Evolutionary conservation across 306 rosid species (phyloP).

Genomic region (Prunus mira): DNA sequence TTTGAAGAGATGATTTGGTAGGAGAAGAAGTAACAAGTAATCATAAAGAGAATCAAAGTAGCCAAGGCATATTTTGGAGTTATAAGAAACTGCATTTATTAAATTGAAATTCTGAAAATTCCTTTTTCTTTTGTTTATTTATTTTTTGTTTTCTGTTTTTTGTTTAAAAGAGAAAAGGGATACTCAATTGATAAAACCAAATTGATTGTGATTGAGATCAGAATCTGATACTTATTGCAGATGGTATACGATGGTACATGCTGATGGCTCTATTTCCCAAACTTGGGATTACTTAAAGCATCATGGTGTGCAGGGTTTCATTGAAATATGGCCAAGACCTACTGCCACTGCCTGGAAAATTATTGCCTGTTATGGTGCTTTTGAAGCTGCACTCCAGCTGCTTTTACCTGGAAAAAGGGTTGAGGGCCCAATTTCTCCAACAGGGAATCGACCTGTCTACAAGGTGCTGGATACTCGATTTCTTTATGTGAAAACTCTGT

Average conservation of each 20-base stretch:
- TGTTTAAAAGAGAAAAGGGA: too few relatives aligned
- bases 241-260: slow-evolving; percentile 90
- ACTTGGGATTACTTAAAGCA: slow-evolving; percentile 46
- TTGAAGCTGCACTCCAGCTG: slow-evolving; percentile 85
- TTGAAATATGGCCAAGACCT: slow-evolving; percentile 73
- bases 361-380: slow-evolving; percentile 59
- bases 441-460: slow-evolving; percentile 79
- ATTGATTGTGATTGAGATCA: neutral
- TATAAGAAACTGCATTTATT: too few relatives aligned
- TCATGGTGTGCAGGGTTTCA: slow-evolving; percentile 44
- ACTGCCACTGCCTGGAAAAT: slow-evolving; percentile 58
- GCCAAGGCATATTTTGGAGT: too few relatives aligned
- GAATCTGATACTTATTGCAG: slow-evolving; percentile 39
- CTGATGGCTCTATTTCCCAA: slow-evolving; percentile 67
- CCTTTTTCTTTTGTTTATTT: too few relatives aligned
- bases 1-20: too few relatives aligned
- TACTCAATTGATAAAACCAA: too few relatives aligned
- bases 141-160: too few relatives aligned
- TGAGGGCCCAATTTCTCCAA: slow-evolving; percentile 84
- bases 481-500: neutral
- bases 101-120: too few relatives aligned
- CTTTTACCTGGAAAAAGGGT: slow-evolving; percentile 75
- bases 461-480: slow-evolving; percentile 46
- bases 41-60: too few relatives aligned
- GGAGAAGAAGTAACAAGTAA: too few relatives aligned